phyloP scores from a whole-genome alignment of 192 early-diverging fungal genomes.

The Umbelopsis sp. region DNA sequence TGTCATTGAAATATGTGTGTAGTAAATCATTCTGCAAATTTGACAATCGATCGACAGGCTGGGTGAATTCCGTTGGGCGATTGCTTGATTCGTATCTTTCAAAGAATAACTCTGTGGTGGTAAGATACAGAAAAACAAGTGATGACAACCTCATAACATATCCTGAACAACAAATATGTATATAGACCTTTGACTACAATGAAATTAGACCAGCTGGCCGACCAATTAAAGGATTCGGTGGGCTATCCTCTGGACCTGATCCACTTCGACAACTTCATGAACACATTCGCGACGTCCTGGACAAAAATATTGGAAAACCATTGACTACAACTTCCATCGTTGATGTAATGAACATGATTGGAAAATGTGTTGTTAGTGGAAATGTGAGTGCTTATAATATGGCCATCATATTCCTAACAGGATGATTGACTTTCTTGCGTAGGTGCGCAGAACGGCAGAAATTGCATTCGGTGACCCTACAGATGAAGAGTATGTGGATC shows the following conservation, averaged over 20 bases:
- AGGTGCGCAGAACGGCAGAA: conserved; percentile 49
- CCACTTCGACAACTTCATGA: conserved; percentile 43
- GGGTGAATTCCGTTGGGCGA: conserved; percentile 42
- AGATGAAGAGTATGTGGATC: conserved; percentile 45
- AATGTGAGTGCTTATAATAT: conserved; percentile 30
- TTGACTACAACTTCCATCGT: conserved; percentile 42
- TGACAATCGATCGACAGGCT: conserved; percentile 17
- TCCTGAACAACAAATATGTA: background rate
- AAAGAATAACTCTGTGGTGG: background rate
- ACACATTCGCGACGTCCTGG: conserved; percentile 30
- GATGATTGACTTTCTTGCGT: background rate
- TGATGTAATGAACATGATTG: conserved; percentile 55
- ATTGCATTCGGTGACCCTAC: conserved; percentile 50
- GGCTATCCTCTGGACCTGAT: conserved; percentile 41
- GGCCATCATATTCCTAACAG: background rate
- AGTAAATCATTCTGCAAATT: background rate
- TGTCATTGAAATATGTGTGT: background rate
- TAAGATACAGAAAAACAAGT: background rate
- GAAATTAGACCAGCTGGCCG: conserved; percentile 30
- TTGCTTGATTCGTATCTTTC: conserved; percentile 48
- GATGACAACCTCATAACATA: background rate
- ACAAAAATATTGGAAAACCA: conserved; percentile 18
- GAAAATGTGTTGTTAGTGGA: conserved; percentile 52
- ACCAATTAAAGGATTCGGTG: conserved; percentile 51
- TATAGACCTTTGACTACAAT: conserved; percentile 38